These are phyloP conservation scores for Lecanicillium sp. DNA, from an alignment of 2,329 filamentous ascomycete genomes.

Conservation along the genomic window DNA sequence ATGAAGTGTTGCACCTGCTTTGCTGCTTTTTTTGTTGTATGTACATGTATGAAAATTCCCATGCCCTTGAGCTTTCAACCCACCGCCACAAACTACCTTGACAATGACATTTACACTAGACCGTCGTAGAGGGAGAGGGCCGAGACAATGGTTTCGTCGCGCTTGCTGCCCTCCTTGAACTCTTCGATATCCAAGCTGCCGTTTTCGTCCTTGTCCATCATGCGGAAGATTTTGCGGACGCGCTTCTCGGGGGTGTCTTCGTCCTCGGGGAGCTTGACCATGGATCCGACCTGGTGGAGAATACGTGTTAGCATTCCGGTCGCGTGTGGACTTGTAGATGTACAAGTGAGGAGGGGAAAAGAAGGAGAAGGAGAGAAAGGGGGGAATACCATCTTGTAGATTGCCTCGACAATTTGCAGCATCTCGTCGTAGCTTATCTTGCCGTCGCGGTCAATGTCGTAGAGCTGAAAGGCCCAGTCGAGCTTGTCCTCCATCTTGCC, in stretches of 20 bases:
- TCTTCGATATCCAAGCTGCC: constrained; percentile 94
- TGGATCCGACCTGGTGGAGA: constrained; percentile 73
- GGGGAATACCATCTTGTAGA: constrained; percentile 89
- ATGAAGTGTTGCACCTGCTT: constrained; percentile 8
- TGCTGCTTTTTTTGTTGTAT: constrained; percentile 11
- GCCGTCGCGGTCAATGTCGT: constrained; percentile 97
- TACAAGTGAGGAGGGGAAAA: not conserved
- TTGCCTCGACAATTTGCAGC: constrained; percentile 96
- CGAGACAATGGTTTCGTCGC: constrained; percentile 97
- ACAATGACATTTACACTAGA: constrained; percentile 60
- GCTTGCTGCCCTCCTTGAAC: constrained; percentile 98
- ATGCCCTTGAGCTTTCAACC: not conserved
- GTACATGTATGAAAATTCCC: constrained; percentile 10
- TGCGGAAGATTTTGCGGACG: constrained; percentile 95
- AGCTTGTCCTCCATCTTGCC: constrained; percentile 99
- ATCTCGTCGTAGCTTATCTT: constrained; percentile 99
- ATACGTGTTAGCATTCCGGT: not conserved
- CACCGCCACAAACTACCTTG: no score
- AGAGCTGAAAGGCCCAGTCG: constrained; percentile 98
- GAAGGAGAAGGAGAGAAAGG: not conserved
- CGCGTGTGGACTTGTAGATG: no score
- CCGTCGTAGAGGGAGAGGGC: constrained; percentile 95
- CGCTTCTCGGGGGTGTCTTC: constrained; percentile 99
- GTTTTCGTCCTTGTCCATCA: constrained; percentile 99
- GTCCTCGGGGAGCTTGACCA: constrained; percentile 98